Evolutionary conservation across 768 basidiomycete species (phyloP), one percentile per base, ranked within the genome.

Genomic region (Amanita pseudoporphyria): DNA sequence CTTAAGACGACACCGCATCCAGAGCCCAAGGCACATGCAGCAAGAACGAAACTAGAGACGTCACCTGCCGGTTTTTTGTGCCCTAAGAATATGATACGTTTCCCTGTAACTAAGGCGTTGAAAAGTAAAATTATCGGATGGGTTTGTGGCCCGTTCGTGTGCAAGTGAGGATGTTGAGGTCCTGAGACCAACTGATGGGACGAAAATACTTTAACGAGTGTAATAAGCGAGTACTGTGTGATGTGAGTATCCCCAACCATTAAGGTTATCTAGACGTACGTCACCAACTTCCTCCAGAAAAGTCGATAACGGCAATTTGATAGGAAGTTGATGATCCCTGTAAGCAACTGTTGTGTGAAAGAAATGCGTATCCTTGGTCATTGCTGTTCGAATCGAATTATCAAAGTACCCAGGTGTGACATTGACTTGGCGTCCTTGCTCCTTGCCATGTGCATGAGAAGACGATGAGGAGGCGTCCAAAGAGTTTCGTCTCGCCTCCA

Each of bases 201-300:
- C 63, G 58, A 77, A 63, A 97, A 95, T 3, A 83, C 84, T 61
- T 88, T 86, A 57, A 95, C 81, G 45, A 98, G 76, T 54, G 84
- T 86, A 52, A 93, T 93, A 52, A 98, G 65, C 19, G 93, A 96
- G 66, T 92, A 97, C 94, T 97, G 60, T 38, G 32, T 47, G 24
- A 16, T 32, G 37, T 47, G 46, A 21, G 43, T n/a, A n/a, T n/a
- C n/a, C 18, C 48, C 16, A 44, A 26, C n/a, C n/a, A 6, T 51
- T 36, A 33, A 30, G 18, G 45, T 6, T 5, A 41, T 45, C 42
- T 53, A 30, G 39, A 70, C 65, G 72, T 62, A 97, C 95, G 65
- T 97, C 94, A 39, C 96, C 94, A 50, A 99, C 90, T 72, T 99
- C 96, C 64, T 94, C 90, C 0, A 88, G 77, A 62, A 96, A 97